Conservation (phyloP, 2,329 filamentous ascomycete species). For the Onygena corvina region DNA sequence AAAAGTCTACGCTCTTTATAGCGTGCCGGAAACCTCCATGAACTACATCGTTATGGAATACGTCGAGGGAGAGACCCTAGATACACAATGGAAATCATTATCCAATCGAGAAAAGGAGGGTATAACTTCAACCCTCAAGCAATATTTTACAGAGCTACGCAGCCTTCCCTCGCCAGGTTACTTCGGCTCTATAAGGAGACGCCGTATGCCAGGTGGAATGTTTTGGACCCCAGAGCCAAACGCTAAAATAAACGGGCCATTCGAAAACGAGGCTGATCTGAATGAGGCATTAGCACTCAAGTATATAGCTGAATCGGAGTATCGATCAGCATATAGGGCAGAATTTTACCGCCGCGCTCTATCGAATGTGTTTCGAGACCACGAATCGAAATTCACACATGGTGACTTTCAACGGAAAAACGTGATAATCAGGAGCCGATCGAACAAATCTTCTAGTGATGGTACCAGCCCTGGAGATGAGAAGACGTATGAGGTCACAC, state of each 20-base stretch:
- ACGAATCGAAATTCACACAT: conserved; percentile 24
- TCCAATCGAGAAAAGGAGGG: conserved; percentile 17
- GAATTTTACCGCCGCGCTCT: conserved; percentile 21
- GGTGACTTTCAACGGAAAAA: conserved; percentile 26
- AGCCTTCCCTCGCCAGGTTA: conserved; percentile 20
- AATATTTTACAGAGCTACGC: conserved; percentile 19
- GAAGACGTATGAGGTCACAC: conserved; percentile 17
- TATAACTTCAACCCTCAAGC: conserved; percentile 17
- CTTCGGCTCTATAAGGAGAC: conserved; percentile 21
- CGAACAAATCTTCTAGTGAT: background rate
- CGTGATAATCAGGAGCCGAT: conserved; percentile 19
- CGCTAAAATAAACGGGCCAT: conserved; percentile 21
- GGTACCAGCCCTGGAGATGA: background rate
- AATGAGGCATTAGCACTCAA: conserved; percentile 22
- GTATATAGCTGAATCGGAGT: conserved; percentile 13
- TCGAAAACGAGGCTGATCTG: conserved; percentile 21
- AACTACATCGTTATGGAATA: conserved; percentile 26
- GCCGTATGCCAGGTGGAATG: conserved; percentile 19
- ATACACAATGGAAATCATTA: conserved; percentile 18
- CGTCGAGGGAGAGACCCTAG: conserved; percentile 20
- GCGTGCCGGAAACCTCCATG: conserved; percentile 13
- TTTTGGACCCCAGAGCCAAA: conserved; percentile 22
- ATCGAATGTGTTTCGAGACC: conserved; percentile 17
- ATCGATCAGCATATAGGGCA: conserved; percentile 16
- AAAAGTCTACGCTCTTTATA: conserved; percentile 24